Conservation (phyloP, 2,329 filamentous ascomycete species). For the Truncatella angustata region DNA sequence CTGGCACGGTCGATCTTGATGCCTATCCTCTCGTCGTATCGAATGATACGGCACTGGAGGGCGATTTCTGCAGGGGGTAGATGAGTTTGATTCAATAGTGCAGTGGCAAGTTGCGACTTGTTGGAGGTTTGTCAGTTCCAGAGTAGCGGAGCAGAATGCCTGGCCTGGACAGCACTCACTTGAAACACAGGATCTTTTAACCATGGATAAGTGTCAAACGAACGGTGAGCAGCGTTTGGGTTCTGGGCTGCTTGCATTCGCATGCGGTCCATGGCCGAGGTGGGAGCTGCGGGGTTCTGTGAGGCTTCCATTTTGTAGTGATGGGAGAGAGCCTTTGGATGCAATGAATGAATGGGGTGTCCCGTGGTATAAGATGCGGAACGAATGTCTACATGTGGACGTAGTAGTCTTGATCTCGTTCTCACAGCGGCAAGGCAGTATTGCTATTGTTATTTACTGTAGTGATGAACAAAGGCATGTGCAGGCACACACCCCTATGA, state of each 20-base stretch:
- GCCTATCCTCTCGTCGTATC: conserved; percentile 11
- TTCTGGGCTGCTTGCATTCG: conserved; percentile 24
- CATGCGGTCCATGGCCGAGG: conserved; percentile 17
- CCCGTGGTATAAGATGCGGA: no score
- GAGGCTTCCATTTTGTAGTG: not conserved
- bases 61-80: conserved; percentile 4
- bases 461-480: no score
- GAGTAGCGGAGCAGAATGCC: not conserved
- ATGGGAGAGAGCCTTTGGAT: not conserved
- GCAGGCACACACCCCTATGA: no score
- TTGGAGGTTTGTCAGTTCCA: not conserved
- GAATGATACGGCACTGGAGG: conserved; percentile 9
- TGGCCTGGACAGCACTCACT: not conserved
- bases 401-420: no score
- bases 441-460: no score
- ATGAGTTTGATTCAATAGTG: conserved; percentile 1
- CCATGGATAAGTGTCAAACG: conserved; percentile 15
- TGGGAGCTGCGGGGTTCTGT: not conserved
- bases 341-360: no score
- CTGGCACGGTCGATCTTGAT: conserved; percentile 8
- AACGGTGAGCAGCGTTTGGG: conserved; percentile 12
- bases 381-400: no score
- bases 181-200: conserved; percentile 12
- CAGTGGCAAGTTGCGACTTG: conserved; percentile 10
- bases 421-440: no score